These are phyloP conservation scores for Coniochaeta sp. DNA, from an alignment of 2,329 filamentous ascomycete genomes.

Conservation along the genomic window DNA sequence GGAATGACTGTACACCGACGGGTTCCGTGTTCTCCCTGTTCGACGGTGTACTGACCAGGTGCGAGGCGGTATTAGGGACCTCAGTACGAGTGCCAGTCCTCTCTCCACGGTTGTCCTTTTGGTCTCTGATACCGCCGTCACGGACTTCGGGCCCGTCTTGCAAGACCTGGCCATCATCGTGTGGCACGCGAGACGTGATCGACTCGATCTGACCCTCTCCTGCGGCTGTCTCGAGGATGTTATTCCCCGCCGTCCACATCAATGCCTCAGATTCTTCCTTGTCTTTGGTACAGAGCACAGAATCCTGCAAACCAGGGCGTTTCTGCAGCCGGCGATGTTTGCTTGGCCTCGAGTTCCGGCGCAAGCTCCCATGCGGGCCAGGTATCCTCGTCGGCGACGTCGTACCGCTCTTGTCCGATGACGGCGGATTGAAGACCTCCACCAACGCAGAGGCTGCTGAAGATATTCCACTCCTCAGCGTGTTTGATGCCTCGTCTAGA, in stretches of 20 bases:
- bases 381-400: neutral
- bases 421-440: neutral
- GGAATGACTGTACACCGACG: too few relatives aligned
- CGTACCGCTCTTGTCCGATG: neutral
- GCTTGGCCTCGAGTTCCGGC: neutral
- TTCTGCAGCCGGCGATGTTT: neutral
- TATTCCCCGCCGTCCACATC: too few relatives aligned
- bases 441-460: neutral
- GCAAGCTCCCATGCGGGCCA: neutral
- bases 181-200: neutral
- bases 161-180: neutral
- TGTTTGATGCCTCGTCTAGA: neutral
- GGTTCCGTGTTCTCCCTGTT: too few relatives aligned
- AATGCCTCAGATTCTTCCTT: too few relatives aligned
- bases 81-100: too few relatives aligned
- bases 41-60: too few relatives aligned
- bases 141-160: neutral
- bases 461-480: neutral
- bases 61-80: too few relatives aligned
- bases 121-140: neutral
- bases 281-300: too few relatives aligned
- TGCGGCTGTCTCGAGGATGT: too few relatives aligned
- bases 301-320: too few relatives aligned
- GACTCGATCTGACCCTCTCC: too few relatives aligned
- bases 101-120: too few relatives aligned